These are phyloP conservation scores for Rosellinia necatrix DNA, from an alignment of 2,329 filamentous ascomycete genomes.

Conservation along the genomic window DNA sequence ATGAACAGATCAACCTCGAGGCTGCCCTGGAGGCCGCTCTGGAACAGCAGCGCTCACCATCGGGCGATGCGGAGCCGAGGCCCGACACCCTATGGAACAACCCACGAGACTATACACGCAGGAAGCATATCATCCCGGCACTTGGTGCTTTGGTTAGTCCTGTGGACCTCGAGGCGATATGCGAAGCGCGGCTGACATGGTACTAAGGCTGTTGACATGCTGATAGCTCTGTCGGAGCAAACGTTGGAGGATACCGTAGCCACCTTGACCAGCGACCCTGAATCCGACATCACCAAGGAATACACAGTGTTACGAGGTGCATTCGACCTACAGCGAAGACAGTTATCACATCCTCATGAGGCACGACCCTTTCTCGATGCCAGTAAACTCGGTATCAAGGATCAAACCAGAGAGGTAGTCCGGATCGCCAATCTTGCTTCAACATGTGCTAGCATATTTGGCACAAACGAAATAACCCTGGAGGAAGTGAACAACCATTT, in stretches of 20 bases:
- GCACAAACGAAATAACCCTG: slow-evolving; percentile 40
- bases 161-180: not conserved
- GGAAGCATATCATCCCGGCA: slow-evolving; percentile 41
- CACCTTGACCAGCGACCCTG: slow-evolving; percentile 35
- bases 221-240: slow-evolving; percentile 42
- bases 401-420: slow-evolving; percentile 38
- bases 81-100: slow-evolving; percentile 41
- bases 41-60: slow-evolving; percentile 27
- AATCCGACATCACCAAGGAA: slow-evolving; percentile 40
- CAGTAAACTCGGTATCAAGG: slow-evolving; percentile 35
- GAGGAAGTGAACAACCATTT: slow-evolving; percentile 42
- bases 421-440: slow-evolving; percentile 41
- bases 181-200: slow-evolving; percentile 26
- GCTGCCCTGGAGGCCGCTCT: slow-evolving; percentile 26
- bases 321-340: slow-evolving; percentile 38
- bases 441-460: slow-evolving; percentile 41
- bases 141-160: slow-evolving; percentile 39
- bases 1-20: slow-evolving; percentile 27
- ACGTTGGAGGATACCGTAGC: slow-evolving; percentile 43
- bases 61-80: slow-evolving; percentile 30
- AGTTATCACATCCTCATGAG: slow-evolving; percentile 31
- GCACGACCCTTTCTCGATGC: slow-evolving; percentile 34
- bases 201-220: slow-evolving; percentile 40
- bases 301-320: slow-evolving; percentile 36
- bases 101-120: slow-evolving; percentile 40